Percentiles rank a stretch among this genome's conserved stretches.
Conservation (phyloP, 2,329 filamentous ascomycete species). For the Trichoderma afroharzianum region DNA sequence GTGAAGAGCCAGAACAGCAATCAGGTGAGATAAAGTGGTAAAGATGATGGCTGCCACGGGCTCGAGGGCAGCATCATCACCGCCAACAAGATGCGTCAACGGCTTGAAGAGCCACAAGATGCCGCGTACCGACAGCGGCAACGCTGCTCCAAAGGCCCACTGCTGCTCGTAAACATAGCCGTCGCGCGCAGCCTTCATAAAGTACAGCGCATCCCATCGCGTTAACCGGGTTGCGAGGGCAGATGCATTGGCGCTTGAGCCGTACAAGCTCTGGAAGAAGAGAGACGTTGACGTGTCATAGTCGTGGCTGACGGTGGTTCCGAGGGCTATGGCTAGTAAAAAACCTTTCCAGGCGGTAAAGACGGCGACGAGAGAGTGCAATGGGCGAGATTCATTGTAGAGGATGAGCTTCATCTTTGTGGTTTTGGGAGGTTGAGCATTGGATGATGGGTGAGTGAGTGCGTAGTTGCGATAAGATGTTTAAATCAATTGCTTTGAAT, state of each 20-base stretch:
- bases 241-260: slow-evolving; percentile 36
- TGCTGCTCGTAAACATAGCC: slow-evolving; percentile 77
- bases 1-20: slow-evolving; percentile 71
- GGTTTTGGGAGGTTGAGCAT: background rate
- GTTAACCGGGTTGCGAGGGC: slow-evolving; percentile 56
- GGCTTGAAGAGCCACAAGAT: slow-evolving; percentile 30
- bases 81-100: slow-evolving; percentile 22
- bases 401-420: slow-evolving; percentile 3
- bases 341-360: slow-evolving; percentile 66
- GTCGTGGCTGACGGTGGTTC: slow-evolving; percentile 50
- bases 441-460: background rate
- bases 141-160: slow-evolving; percentile 68
- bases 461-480: background rate
- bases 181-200: slow-evolving; percentile 56
- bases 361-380: slow-evolving; percentile 26
- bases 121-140: slow-evolving; percentile 42
- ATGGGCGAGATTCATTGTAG: slow-evolving; percentile 20
- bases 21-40: slow-evolving; percentile 70
- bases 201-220: slow-evolving; percentile 82
- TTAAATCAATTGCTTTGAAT: background rate
- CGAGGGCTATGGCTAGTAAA: slow-evolving; percentile 58
- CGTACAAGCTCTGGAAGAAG: slow-evolving; percentile 37
- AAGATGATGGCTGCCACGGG: slow-evolving; percentile 60
- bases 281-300: slow-evolving; percentile 76
- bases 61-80: slow-evolving; percentile 28